These are phyloP conservation scores for Alternaria postmessia DNA, from an alignment of 2,329 filamentous ascomycete species.

Conservation along the genomic window DNA sequence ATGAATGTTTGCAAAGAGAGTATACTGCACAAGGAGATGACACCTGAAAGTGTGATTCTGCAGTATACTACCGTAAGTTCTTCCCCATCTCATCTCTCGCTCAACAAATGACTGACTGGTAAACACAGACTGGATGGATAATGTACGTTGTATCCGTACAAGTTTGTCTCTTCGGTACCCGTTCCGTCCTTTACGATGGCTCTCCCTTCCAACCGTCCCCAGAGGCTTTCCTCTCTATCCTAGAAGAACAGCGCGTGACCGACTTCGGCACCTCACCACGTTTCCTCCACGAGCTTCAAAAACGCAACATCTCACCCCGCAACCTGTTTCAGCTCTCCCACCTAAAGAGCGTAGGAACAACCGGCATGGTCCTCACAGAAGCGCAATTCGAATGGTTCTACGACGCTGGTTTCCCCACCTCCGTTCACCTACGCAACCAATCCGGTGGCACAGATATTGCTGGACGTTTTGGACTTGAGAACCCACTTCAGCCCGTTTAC, in stretches of 20 bases:
- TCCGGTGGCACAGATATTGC: slow-evolving; percentile 81
- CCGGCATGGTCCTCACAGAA: slow-evolving; percentile 83
- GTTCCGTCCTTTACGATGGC: slow-evolving; percentile 80
- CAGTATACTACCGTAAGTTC: slow-evolving; percentile 64
- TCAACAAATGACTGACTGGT: not conserved
- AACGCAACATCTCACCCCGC: slow-evolving; percentile 68
- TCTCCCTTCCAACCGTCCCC: slow-evolving; percentile 78
- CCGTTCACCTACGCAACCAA: slow-evolving; percentile 75
- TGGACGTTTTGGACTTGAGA: slow-evolving; percentile 69
- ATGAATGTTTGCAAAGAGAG: slow-evolving; percentile 70
- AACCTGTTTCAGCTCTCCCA: slow-evolving; percentile 68
- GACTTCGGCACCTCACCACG: slow-evolving; percentile 78
- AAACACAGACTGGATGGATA: slow-evolving; percentile 68
- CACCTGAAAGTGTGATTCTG: slow-evolving; percentile 55
- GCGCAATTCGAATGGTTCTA: slow-evolving; percentile 83
- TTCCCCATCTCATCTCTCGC: not conserved
- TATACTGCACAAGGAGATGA: slow-evolving; percentile 59
- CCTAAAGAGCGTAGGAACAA: slow-evolving; percentile 71
- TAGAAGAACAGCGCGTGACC: slow-evolving; percentile 71
- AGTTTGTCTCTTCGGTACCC: slow-evolving; percentile 66
- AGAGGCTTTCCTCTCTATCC: slow-evolving; percentile 68
- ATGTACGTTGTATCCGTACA: slow-evolving; percentile 77
- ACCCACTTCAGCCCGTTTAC: slow-evolving; percentile 73
- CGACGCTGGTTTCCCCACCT: slow-evolving; percentile 72
- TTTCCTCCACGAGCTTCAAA: slow-evolving; percentile 77